Evolutionary conservation across 176 grass and related monocot genomes (phyloP).

Genomic region (Canna indica): DNA sequence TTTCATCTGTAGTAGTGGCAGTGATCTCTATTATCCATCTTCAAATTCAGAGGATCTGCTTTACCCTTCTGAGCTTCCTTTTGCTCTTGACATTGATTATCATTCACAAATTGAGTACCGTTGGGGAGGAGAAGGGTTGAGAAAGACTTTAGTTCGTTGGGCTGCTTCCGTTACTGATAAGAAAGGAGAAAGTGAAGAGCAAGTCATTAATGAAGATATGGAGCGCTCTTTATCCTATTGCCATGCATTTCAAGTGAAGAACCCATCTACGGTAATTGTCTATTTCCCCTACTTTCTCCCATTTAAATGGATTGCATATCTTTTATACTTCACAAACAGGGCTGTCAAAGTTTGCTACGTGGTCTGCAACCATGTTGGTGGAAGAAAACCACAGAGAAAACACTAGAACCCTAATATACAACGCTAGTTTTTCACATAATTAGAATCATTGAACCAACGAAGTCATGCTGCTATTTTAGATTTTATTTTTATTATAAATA

Average conservation of each 20-base stretch:
- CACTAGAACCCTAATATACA: too few species aligned
- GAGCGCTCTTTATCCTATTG: constrained; percentile 62
- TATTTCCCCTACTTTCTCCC: not conserved
- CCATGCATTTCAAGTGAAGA: constrained; percentile 62
- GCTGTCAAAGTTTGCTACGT: not conserved
- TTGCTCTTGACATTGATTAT: constrained; percentile 65
- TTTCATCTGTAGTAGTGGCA: constrained; percentile 79
- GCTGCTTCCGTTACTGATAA: constrained; percentile 30
- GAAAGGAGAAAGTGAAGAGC: constrained; percentile 41
- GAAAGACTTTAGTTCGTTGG: constrained; percentile 70
- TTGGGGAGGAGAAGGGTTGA: constrained; percentile 80
- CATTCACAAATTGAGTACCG: constrained; percentile 81
- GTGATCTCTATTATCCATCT: constrained; percentile 65
- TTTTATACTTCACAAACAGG: not conserved
- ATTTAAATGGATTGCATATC: not conserved
- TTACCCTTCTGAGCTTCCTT: constrained; percentile 57
- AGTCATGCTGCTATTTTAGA: too few species aligned
- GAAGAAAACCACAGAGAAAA: not conserved
- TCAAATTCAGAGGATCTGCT: constrained; percentile 58
- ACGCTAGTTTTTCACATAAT: too few species aligned
- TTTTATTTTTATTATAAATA: too few species aligned
- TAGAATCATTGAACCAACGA: too few species aligned
- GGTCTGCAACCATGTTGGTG: not conserved
- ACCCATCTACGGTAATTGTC: constrained; percentile 47
- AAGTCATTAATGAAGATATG: constrained; percentile 43